Percentiles rank a stretch among this genome's conserved stretches.
Conservation (phyloP, 257 asterid genomes). For the Lycium ferocissimum region DNA sequence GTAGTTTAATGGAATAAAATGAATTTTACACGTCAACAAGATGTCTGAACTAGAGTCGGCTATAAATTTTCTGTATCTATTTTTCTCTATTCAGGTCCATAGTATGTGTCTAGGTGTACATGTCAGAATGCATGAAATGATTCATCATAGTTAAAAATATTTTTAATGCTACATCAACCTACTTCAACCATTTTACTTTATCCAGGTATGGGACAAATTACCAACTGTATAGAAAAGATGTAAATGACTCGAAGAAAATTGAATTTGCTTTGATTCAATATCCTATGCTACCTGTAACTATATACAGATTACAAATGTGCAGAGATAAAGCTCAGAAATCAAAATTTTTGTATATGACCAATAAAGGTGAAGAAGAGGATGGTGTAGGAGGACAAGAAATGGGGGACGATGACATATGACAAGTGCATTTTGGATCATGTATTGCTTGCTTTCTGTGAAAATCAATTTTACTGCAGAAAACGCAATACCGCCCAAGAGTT, state of each 20-base stretch:
- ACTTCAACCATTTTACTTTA: neutral
- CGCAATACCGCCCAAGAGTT: conserved; percentile 61
- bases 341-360: conserved; percentile 47
- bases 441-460: conserved; percentile 48
- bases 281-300: conserved; percentile 38
- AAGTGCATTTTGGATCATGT: conserved; percentile 70
- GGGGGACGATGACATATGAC: conserved; percentile 58
- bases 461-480: conserved; percentile 83
- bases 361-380: conserved; percentile 59
- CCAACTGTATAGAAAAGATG: neutral
- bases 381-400: conserved; percentile 52
- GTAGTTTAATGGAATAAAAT: too few relatives aligned
- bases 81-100: neutral
- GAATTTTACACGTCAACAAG: too few relatives aligned
- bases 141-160: neutral
- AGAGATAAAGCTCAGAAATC: conserved; percentile 40
- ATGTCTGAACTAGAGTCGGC: too few relatives aligned
- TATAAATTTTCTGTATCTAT: neutral
- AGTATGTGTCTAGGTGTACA: neutral
- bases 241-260: neutral
- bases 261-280: conserved; percentile 18
- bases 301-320: conserved; percentile 40
- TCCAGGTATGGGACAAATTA: neutral
- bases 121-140: neutral
- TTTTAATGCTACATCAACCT: neutral